These are phyloP conservation scores for Phytophthora nicotianae DNA, from an alignment of 352 stramenopile genomes.

Conservation along the genomic window DNA sequence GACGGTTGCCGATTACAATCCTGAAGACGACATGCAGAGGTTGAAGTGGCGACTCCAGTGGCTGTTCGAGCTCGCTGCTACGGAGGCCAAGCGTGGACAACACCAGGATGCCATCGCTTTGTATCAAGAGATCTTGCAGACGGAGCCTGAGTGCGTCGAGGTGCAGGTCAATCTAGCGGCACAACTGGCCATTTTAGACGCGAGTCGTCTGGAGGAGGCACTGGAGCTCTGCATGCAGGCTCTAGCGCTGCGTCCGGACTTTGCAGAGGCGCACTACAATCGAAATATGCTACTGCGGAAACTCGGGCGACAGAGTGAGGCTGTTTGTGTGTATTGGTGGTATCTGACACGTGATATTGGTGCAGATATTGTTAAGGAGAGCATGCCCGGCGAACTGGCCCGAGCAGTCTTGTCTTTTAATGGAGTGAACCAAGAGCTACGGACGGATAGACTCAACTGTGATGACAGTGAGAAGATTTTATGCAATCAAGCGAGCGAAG, in stretches of 20 bases:
- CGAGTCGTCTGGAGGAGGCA: slow-evolving; percentile 33
- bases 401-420: slow-evolving; percentile 51
- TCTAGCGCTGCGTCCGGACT: slow-evolving; percentile 31
- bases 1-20: not conserved
- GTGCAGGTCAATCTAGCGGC: slow-evolving; percentile 64
- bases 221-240: slow-evolving; percentile 44
- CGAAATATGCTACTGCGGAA: slow-evolving; percentile 66
- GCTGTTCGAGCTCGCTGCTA: slow-evolving; percentile 30
- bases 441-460: not conserved
- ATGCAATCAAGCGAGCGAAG: slow-evolving; percentile 5
- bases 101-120: slow-evolving; percentile 36
- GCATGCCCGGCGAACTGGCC: slow-evolving; percentile 17
- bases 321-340: slow-evolving; percentile 48
- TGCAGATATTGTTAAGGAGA: slow-evolving; percentile 4
- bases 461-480: not conserved
- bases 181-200: slow-evolving; percentile 45
- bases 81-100: slow-evolving; percentile 14
- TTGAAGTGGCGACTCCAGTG: slow-evolving; percentile 22
- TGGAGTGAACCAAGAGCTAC: not conserved
- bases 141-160: slow-evolving; percentile 35
- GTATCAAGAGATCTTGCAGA: slow-evolving; percentile 39
- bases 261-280: slow-evolving; percentile 62
- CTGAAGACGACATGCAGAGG: slow-evolving; percentile 9
- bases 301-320: slow-evolving; percentile 49
- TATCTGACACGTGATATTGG: slow-evolving; percentile 90